phyloP scores from a whole-genome alignment of 2,329 filamentous ascomycete genomes.

The Macroventuria anomochaeta region DNA sequence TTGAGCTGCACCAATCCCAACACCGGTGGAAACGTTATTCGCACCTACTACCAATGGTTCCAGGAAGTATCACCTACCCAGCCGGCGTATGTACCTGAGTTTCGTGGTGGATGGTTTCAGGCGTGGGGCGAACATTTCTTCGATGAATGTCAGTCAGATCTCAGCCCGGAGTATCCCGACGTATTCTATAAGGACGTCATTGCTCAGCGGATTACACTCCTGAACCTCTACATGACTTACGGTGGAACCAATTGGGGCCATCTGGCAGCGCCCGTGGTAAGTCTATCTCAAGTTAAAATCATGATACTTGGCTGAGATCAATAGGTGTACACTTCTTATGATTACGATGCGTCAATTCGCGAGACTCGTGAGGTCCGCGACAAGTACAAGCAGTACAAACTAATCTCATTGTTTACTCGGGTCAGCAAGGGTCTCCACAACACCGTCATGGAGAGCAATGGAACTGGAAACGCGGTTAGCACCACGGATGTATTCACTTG shows the following conservation, averaged over 20 bases:
- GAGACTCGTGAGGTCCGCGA: constrained; percentile 62
- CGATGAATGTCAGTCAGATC: constrained; percentile 57
- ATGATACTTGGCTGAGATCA: not conserved
- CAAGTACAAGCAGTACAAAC: constrained; percentile 62
- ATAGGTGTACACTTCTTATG: constrained; percentile 56
- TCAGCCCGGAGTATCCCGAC: constrained; percentile 58
- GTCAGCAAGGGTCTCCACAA: constrained; percentile 59
- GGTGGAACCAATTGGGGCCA: constrained; percentile 66
- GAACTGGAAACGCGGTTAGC: constrained; percentile 56
- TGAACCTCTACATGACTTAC: constrained; percentile 61
- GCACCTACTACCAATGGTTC: constrained; percentile 65
- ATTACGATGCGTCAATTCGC: constrained; percentile 58
- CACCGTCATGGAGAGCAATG: constrained; percentile 62
- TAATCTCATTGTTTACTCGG: constrained; percentile 61
- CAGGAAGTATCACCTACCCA: constrained; percentile 62
- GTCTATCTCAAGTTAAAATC: not conserved
- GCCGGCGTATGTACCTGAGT: constrained; percentile 61
- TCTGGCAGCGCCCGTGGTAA: constrained; percentile 45
- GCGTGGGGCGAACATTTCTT: constrained; percentile 62
- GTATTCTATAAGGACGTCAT: constrained; percentile 65
- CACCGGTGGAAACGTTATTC: constrained; percentile 58
- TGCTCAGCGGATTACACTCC: constrained; percentile 57
- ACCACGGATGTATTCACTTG: constrained; percentile 56
- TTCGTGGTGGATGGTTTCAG: constrained; percentile 62
- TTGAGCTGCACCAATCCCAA: constrained; percentile 59